These are phyloP conservation scores for Boletus rubescentipes DNA, from an alignment of 768 basidiomycete species.

Conservation along the genomic window DNA sequence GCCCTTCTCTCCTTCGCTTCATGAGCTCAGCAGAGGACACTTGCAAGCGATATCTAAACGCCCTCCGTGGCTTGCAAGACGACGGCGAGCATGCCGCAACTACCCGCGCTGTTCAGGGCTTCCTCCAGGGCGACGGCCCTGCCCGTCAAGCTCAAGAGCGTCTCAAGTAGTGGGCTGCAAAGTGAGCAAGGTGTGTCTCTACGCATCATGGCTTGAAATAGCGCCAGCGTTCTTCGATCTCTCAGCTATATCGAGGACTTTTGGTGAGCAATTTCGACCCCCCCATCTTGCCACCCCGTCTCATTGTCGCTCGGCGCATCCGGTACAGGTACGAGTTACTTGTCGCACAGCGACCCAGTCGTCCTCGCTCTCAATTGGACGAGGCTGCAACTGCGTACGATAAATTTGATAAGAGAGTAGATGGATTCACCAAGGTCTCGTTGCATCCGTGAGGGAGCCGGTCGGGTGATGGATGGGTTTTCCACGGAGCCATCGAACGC, in stretches of 20 bases:
- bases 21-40: slow-evolving; percentile 58
- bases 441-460: neutral
- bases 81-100: slow-evolving; percentile 77
- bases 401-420: slow-evolving; percentile 8
- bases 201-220: neutral
- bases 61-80: slow-evolving; percentile 83
- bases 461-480: neutral
- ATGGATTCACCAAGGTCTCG: slow-evolving; percentile 1
- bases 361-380: slow-evolving; percentile 79
- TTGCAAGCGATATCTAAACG: slow-evolving; percentile 73
- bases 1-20: neutral
- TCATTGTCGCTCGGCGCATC: too few relatives aligned
- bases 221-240: slow-evolving; percentile 2
- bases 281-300: too few relatives aligned
- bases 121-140: slow-evolving; percentile 78
- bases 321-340: slow-evolving; percentile 75
- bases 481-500: neutral
- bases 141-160: slow-evolving; percentile 74
- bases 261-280: slow-evolving; percentile 56
- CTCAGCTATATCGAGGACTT: slow-evolving; percentile 93
- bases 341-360: slow-evolving; percentile 87
- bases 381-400: slow-evolving; percentile 2
- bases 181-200: slow-evolving; percentile 60
- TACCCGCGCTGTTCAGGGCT: slow-evolving; percentile 70
- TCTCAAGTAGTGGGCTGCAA: slow-evolving; percentile 73